phyloP scores from a whole-genome alignment of 2,329 filamentous ascomycete species.

The Elsinoe australis region DNA sequence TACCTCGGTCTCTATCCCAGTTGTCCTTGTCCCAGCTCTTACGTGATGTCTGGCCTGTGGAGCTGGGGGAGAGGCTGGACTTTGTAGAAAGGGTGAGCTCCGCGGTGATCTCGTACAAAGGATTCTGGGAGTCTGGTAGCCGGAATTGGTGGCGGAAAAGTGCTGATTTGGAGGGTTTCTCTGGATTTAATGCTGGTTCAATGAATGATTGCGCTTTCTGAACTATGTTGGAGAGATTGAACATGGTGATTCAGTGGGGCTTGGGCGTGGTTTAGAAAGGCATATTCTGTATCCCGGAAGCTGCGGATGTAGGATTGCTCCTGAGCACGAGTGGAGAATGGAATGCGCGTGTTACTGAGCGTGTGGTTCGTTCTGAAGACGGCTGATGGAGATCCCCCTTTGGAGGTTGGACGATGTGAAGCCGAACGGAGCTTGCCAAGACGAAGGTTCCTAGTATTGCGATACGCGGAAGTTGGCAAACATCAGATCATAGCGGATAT shows the following conservation, averaged over 20 bases:
- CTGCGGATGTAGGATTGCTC: background rate
- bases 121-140: constrained; percentile 83
- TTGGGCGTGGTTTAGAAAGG: background rate
- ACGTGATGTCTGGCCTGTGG: constrained; percentile 26
- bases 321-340: background rate
- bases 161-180: constrained; percentile 79
- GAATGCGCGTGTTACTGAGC: background rate
- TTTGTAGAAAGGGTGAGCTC: constrained; percentile 77
- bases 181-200: constrained; percentile 70
- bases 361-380: background rate
- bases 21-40: constrained; percentile 58
- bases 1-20: constrained; percentile 48
- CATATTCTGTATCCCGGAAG: background rate
- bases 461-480: too few relatives aligned
- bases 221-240: constrained; percentile 70
- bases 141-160: constrained; percentile 96
- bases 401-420: constrained; percentile 10
- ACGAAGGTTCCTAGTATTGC: too few relatives aligned
- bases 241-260: constrained; percentile 38
- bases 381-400: constrained; percentile 1
- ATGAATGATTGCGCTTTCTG: constrained; percentile 94
- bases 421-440: constrained; percentile 1
- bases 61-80: constrained; percentile 35
- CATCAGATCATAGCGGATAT: too few relatives aligned
- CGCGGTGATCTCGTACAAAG: constrained; percentile 91